Percentiles rank a stretch among this genome's conserved stretches.
Conservation (phyloP, 1,284 basidiomycete genomes). For the Sphagnurus paluster region DNA sequence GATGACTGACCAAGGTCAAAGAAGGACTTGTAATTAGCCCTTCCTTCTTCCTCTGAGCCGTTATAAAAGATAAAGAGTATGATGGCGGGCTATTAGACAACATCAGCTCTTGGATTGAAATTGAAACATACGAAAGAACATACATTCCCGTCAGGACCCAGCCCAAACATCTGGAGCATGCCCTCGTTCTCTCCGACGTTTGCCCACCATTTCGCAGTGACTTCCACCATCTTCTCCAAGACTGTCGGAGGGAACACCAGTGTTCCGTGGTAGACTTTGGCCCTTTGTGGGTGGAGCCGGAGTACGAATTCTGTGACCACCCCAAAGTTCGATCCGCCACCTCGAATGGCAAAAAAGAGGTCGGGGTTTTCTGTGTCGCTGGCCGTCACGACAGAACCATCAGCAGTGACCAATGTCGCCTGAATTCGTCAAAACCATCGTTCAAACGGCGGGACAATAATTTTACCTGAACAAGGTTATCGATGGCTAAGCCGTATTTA, state of each 20-base stretch:
- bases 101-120: not conserved
- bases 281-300: slow-evolving; percentile 39
- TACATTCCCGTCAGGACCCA: slow-evolving; percentile 30
- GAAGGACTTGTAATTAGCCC: slow-evolving; percentile 17
- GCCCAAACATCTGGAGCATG: slow-evolving; percentile 33
- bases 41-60: slow-evolving; percentile 18
- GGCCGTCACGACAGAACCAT: slow-evolving; percentile 46
- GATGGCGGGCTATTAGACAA: slow-evolving; percentile 4
- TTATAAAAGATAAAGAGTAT: slow-evolving; percentile 14
- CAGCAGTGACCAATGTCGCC: slow-evolving; percentile 53
- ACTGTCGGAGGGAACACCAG: slow-evolving; percentile 35
- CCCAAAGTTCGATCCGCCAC: slow-evolving; percentile 60
- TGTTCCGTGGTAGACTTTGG: slow-evolving; percentile 42
- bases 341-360: slow-evolving; percentile 59
- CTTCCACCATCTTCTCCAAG: slow-evolving; percentile 34
- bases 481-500: slow-evolving; percentile 51
- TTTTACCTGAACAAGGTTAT: slow-evolving; percentile 52
- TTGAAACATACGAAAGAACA: not conserved
- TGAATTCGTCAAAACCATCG: slow-evolving; percentile 18
- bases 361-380: slow-evolving; percentile 46
- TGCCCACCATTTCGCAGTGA: slow-evolving; percentile 33
- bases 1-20: slow-evolving; percentile 10
- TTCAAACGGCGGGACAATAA: not conserved
- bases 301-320: slow-evolving; percentile 55
- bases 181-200: slow-evolving; percentile 36